Evolutionary conservation across 2,329 filamentous ascomycete genomes (phyloP), one percentile per base, ranked within the genome.

Genomic region (Epichloe typhina): DNA sequence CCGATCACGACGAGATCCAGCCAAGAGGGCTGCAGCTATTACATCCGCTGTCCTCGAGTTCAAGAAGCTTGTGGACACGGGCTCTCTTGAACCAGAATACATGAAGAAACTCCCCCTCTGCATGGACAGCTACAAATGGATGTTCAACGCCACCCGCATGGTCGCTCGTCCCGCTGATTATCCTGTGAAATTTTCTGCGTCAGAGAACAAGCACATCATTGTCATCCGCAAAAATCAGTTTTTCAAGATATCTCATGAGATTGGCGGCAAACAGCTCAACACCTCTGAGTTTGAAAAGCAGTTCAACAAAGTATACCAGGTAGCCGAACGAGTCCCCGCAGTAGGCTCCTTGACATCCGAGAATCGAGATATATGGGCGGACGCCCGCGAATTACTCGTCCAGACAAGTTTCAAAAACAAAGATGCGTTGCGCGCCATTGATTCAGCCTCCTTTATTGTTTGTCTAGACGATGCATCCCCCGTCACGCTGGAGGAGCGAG

Each of bases 91-190:
- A 74, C 93, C 93, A 23, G 93, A 98, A 71, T 97, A 96, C 72
- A 95, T 98, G 89, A 94, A 94, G 75, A 90, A 89, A 71, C 78
- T 94, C 53, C 93, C 93, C 53, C 91, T 97, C 64, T 93, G 90
- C 69, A 98, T 98, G 93, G 89, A 89, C 75, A 93, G 88, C 65
- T 97, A 96, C 75, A 76, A 95, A 72, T 97, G 84, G 80, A 98
- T 98, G 93, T 98, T 98, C 79, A 97, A 98, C 71, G 82, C 80
- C 69, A 86, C 81, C 68, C 84, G 93, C 59, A 83, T 97, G 40
- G 84, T 91, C 33, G 85, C 86, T 50, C 84, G 84, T 62, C 86
- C 88, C 12, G 78, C 82, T 36, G 93, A 98, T 65, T 81, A 88
- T 63, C 85, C 87, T 9, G 74, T 86, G 65, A 96, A 96, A 71